Conservation (phyloP, 305 asterid genomes). For the Fraxinus floribunda region DNA sequence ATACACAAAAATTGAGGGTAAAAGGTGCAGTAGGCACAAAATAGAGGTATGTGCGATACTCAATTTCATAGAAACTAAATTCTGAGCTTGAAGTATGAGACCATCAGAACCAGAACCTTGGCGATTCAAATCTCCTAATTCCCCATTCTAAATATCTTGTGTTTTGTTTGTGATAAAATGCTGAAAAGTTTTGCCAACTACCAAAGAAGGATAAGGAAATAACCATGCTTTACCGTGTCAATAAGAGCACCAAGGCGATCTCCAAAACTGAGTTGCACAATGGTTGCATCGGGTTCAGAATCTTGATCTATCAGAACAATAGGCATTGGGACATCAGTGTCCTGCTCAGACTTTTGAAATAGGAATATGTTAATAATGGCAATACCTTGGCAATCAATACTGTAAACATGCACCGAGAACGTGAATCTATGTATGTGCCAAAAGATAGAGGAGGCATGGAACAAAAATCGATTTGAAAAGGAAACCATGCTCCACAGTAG, state of each 20-base stretch:
- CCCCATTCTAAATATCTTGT: background rate
- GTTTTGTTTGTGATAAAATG: background rate
- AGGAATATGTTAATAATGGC: conserved; percentile 3
- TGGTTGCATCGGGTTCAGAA: conserved; percentile 79
- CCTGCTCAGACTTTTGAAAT: conserved; percentile 34
- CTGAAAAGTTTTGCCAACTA: background rate
- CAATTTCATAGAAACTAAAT: background rate
- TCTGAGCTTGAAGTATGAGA: background rate
- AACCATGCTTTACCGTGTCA: conserved; percentile 64
- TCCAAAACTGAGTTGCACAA: conserved; percentile 90
- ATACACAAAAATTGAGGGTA: background rate
- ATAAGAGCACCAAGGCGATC: conserved; percentile 97
- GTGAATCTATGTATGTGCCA: background rate
- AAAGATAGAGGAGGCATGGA: background rate
- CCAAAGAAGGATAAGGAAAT: background rate
- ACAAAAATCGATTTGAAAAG: background rate
- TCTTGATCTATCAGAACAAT: conserved; percentile 89
- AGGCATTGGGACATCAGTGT: conserved; percentile 73
- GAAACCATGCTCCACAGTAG: background rate
- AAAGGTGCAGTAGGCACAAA: background rate
- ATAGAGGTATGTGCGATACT: background rate
- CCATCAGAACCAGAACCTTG: too few species aligned
- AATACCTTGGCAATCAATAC: background rate
- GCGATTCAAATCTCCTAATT: background rate
- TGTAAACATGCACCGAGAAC: background rate